A percentile compares a stretch with the other conserved stretches of the same genome.
Conservation (phyloP, 306 rosid genomes). For the Rosa chinensis region DNA sequence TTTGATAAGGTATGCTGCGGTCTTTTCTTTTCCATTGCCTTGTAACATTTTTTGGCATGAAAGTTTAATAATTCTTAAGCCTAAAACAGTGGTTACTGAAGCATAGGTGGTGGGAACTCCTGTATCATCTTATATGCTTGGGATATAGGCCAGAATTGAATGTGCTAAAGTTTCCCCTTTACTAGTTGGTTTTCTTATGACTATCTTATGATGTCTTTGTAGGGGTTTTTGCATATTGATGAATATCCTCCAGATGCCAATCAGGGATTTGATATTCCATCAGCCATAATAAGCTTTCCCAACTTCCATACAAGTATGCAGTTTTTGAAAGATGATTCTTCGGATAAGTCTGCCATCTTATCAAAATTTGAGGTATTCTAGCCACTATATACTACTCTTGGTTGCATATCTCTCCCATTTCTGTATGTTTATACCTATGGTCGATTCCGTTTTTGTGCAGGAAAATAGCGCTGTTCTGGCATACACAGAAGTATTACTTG, state of each 20-base stretch:
- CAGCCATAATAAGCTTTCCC: conserved; percentile 87
- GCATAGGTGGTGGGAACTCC: conserved; percentile 5
- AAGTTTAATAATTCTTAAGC: not conserved
- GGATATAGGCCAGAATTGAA: conserved; percentile 18
- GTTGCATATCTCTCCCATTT: conserved; percentile 1
- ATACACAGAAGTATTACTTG: conserved; percentile 85
- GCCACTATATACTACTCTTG: conserved; percentile 5
- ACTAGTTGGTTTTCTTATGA: conserved; percentile 19
- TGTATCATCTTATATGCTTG: conserved; percentile 3
- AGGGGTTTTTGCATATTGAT: conserved; percentile 97
- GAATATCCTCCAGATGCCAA: conserved; percentile 97
- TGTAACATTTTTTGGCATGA: not conserved
- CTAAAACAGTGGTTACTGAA: not conserved
- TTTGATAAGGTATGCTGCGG: conserved; percentile 73
- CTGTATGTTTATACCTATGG: not conserved
- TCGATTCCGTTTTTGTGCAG: conserved; percentile 43
- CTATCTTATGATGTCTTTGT: conserved; percentile 19
- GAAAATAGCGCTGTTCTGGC: conserved; percentile 61
- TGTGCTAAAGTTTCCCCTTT: conserved; percentile 17
- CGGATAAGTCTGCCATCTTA: conserved; percentile 58
- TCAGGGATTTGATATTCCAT: conserved; percentile 96
- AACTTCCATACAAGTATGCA: conserved; percentile 57
- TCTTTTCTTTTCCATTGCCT: not conserved
- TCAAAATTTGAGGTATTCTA: conserved; percentile 64
- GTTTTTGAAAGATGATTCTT: conserved; percentile 42